These are phyloP conservation scores for Candida tetrigidarum DNA, from an alignment of 1,139 yeast species.

Conservation along the genomic window DNA sequence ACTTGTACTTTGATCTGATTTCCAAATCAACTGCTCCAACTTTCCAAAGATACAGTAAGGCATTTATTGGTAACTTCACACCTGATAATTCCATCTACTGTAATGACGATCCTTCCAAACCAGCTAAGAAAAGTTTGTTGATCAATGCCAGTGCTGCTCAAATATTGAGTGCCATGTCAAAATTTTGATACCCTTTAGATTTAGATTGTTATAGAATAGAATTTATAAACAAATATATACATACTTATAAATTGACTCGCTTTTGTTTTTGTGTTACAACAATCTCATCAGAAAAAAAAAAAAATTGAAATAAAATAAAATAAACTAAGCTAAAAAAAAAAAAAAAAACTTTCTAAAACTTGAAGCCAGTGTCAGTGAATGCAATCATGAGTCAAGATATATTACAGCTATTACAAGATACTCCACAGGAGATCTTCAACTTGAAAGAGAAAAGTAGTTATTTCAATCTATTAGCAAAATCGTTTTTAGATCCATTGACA, in stretches of 20 bases:
- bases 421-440: constrained; percentile 33
- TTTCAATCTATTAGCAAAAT: constrained; percentile 51
- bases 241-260: no score
- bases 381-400: constrained; percentile 19
- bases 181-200: constrained; percentile 2
- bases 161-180: constrained; percentile 21
- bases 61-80: constrained; percentile 12
- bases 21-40: constrained; percentile 17
- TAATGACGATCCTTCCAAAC: constrained; percentile 16
- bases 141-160: constrained; percentile 30
- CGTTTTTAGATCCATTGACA: constrained; percentile 67
- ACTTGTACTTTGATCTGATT: constrained; percentile 22
- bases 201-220: no score
- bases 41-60: constrained; percentile 15
- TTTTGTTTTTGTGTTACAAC: no score
- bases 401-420: constrained; percentile 21
- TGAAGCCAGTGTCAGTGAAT: background rate
- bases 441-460: constrained; percentile 21
- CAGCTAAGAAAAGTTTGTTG: constrained; percentile 21
- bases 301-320: no score
- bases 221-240: background rate
- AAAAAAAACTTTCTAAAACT: constrained; percentile 2
- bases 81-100: constrained; percentile 18
- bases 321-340: constrained; percentile 9
- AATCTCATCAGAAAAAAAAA: background rate